Evolutionary conservation across 2,329 filamentous ascomycete species (phyloP).

Genomic region (Akanthomyces lecanii): DNA sequence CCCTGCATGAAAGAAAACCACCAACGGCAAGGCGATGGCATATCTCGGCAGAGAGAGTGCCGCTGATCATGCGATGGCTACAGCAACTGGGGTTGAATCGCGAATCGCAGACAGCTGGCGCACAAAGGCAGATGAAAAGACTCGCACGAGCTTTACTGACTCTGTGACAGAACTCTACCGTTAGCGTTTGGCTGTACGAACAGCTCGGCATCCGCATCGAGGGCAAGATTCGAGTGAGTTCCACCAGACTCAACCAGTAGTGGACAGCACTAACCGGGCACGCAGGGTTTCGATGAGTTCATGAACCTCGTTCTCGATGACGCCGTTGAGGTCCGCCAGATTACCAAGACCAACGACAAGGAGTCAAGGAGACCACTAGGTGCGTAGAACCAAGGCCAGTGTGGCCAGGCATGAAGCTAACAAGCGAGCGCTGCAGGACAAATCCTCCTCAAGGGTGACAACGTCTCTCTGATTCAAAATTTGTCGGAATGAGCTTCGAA

Average conservation of each 20-base stretch:
- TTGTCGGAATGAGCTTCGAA: conserved; percentile 45
- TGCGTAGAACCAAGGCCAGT: conserved; percentile 37
- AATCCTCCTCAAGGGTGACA: conserved; percentile 84
- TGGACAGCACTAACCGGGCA: conserved; percentile 53
- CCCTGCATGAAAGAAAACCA: background rate
- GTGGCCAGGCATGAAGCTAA: conserved; percentile 1
- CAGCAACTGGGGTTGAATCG: background rate
- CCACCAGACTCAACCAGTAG: conserved; percentile 40
- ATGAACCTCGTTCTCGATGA: conserved; percentile 98
- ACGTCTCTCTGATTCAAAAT: conserved; percentile 75
- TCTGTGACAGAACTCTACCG: conserved; percentile 62
- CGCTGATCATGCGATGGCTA: background rate
- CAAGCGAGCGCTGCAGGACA: conserved; percentile 54
- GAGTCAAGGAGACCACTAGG: conserved; percentile 77
- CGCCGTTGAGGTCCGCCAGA: conserved; percentile 83
- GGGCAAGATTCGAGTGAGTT: conserved; percentile 83
- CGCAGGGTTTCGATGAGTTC: conserved; percentile 94
- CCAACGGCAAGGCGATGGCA: background rate
- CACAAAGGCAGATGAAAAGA: background rate
- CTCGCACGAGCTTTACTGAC: conserved; percentile 20
- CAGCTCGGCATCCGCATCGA: conserved; percentile 92
- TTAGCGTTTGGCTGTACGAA: conserved; percentile 96
- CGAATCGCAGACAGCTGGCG: background rate
- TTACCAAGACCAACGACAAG: conserved; percentile 71
- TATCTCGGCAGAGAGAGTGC: background rate